phyloP scores from a whole-genome alignment of 1,284 basidiomycete species.

The Wallemia mellicola region DNA sequence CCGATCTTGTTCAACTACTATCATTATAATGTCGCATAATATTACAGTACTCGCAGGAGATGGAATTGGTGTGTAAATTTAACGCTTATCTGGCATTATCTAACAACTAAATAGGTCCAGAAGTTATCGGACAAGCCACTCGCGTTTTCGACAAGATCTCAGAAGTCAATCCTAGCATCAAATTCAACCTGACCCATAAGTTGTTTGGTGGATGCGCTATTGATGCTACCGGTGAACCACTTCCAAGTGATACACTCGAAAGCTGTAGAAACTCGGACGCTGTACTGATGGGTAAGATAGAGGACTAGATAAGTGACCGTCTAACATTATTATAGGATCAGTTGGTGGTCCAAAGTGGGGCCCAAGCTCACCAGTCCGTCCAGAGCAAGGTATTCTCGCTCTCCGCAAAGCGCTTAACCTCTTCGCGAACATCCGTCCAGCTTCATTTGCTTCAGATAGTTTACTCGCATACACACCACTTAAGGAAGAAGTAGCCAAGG shows the following conservation, averaged over 20 bases:
- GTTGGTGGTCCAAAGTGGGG: conserved; percentile 99
- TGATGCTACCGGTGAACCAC: conserved; percentile 50
- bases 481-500: conserved; percentile 52
- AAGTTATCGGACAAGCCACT: conserved; percentile 66
- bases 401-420: conserved; percentile 79
- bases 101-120: conserved; percentile 33
- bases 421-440: conserved; percentile 93
- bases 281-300: conserved; percentile 47
- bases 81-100: background rate
- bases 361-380: conserved; percentile 57
- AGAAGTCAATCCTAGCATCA: conserved; percentile 20
- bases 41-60: conserved; percentile 77
- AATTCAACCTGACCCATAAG: conserved; percentile 24
- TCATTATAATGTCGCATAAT: conserved; percentile 23
- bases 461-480: conserved; percentile 77
- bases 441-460: conserved; percentile 73
- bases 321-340: conserved; percentile 29
- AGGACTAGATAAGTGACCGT: background rate
- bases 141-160: conserved; percentile 53
- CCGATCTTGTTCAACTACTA: conserved; percentile 26
- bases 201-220: conserved; percentile 84
- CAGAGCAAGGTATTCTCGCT: conserved; percentile 76
- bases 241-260: conserved; percentile 56
- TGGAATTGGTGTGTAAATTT: conserved; percentile 46
- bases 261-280: conserved; percentile 72